Percentiles rank a stretch among this genome's conserved stretches.
Conservation (phyloP, 1,284 basidiomycete species). For the Trametes versicolor region DNA sequence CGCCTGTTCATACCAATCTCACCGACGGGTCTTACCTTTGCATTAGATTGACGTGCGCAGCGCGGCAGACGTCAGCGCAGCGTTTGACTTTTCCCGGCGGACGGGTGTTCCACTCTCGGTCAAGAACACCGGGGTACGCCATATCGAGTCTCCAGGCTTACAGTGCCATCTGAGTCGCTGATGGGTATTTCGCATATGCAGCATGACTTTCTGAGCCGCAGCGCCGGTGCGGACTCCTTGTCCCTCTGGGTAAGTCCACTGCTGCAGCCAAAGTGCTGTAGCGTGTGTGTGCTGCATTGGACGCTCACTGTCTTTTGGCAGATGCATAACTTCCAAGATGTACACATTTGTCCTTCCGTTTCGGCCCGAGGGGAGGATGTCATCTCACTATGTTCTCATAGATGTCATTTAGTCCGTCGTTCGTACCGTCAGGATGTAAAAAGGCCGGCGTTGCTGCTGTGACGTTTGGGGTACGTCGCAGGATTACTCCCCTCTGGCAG, state of each 20-base stretch:
- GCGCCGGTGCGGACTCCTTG: slow-evolving; percentile 28
- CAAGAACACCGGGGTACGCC: slow-evolving; percentile 6
- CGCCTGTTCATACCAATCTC: no score
- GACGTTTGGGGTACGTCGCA: slow-evolving; percentile 13
- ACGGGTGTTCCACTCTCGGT: background rate
- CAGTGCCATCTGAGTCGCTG: slow-evolving; percentile 17
- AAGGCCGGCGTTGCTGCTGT: background rate
- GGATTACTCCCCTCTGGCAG: background rate
- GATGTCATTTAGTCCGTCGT: background rate
- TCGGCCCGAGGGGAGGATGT: background rate
- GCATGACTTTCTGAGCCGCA: slow-evolving; percentile 9
- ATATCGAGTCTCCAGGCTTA: slow-evolving; percentile 16
- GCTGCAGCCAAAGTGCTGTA: background rate
- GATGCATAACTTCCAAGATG: slow-evolving; percentile 10
- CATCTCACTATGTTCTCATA: background rate
- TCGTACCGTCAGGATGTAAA: background rate
- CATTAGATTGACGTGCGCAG: slow-evolving; percentile 35
- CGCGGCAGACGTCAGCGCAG: slow-evolving; percentile 32
- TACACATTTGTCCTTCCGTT: background rate
- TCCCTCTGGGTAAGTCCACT: slow-evolving; percentile 14
- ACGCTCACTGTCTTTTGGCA: slow-evolving; percentile 1
- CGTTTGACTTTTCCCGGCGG: slow-evolving; percentile 30
- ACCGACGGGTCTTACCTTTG: no score
- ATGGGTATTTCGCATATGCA: slow-evolving; percentile 9
- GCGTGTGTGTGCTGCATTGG: background rate